Evolutionary conservation across 805 yeast species (phyloP).

Genomic region (Wickerhamomyces canadensis): DNA sequence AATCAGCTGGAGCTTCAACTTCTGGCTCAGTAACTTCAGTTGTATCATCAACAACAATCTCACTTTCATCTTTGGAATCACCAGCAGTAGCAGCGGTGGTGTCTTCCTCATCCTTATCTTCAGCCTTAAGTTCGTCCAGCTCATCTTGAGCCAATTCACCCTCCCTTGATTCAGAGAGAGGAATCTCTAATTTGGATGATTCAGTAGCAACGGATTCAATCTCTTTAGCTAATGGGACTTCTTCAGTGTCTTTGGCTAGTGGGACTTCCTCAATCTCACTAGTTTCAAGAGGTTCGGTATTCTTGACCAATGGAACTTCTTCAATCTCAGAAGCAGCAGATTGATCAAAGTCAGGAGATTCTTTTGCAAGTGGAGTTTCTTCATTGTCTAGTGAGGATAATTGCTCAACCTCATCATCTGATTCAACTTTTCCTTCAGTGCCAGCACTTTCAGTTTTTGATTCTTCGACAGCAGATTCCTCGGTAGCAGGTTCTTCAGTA

Average conservation of each 20-base stretch:
- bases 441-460: background rate
- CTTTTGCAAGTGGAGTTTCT: no score
- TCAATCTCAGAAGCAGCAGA: background rate
- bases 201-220: background rate
- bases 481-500: background rate
- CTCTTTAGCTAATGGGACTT: background rate
- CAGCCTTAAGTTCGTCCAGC: slow-evolving; percentile 1
- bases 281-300: no score
- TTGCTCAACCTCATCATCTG: background rate
- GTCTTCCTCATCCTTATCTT: background rate
- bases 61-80: background rate
- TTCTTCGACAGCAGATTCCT: background rate
- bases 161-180: background rate
- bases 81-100: background rate
- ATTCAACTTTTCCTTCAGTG: background rate
- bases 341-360: no score
- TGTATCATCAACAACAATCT: background rate
- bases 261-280: slow-evolving; percentile 2
- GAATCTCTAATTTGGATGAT: background rate
- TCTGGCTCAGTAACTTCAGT: background rate
- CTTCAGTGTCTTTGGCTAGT: background rate
- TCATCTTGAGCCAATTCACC: slow-evolving; percentile 1
- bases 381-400: no score
- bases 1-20: background rate
- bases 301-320: background rate